Base-by-base conservation (phyloP, 2,329 filamentous ascomycete genomes). In the Claviceps capensis region DNA sequence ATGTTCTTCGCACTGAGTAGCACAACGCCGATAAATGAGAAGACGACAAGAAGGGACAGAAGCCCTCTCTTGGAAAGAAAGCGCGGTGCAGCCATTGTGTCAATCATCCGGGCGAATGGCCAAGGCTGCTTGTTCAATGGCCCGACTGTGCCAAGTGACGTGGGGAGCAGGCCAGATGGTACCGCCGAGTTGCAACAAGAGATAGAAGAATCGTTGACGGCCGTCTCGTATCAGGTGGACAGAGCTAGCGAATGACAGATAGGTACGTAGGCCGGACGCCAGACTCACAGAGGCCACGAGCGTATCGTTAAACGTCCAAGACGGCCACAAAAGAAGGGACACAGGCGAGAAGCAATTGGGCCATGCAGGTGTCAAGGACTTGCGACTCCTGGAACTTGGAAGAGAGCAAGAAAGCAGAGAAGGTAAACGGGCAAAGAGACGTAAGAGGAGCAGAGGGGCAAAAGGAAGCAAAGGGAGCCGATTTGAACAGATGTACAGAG, bases 1-100 rank as follows among this genome's bases (percentile, higher is more conserved):
- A 69, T 58, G 16, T 64, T 61, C 26, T 57, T 61, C 22, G 65
- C 64, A 2, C 64, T 62, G 52, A 69, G 48, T 47, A 70, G 57
- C 13, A 72, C 55, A 37, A 64, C 54, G 26, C 62, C 57, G 22
- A 64, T 44, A 38, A 63, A 64, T 30, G 64, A 49, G 16, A 60
- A 53, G 14, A 62, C 53, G 45, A 67, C 54, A 53, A 59, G 30
- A 16, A 67, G 16, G 16, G 64, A 23, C 26, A 59, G 50, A 43
- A 64, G 51, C 23, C 60, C 58, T 50, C 62, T 66, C 36, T 62
- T 59, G 5, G 62, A 61, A 16, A 64, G 52, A 58, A 66, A 64
- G 44, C 52, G 61, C 45, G 58, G 45, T 38, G 57, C 40, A 14
- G 52, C 49, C 53, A 57, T 50, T 51, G 48, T 60, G 48, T 34